Base-by-base conservation (phyloP, 768 basidiomycete species). In the Termitomyces sp. region DNA sequence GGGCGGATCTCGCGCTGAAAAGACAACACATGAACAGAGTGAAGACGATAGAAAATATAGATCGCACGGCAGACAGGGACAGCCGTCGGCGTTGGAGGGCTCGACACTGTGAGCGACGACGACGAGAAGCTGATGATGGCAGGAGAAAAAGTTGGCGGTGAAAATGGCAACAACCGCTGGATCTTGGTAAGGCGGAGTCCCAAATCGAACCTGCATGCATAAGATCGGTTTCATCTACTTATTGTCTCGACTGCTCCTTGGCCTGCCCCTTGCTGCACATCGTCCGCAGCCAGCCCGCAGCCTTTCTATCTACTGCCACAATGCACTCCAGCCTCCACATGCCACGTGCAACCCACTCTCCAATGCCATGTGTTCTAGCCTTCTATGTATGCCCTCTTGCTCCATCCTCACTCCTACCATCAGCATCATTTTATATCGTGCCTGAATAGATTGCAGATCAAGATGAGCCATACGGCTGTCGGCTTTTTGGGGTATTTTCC, bases 1-100 rank as follows among this genome's bases (percentile, higher is more conserved):
- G 76, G 73, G 72, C 80, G 81, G 83, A 85, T 81, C 79, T 80
- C 61, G 68, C 45, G 56, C 57, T 59, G 61, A 48, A 64, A 54
- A 57, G 53, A 59, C 60, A 62, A 56, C 44, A 64, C 57, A 64
- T 62, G 53, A 66, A 63, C 59, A 60, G 56, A 53, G 42, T 42
- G 50, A 46, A 54, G 30, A 52, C 28, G 42, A 53, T n/a, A 59
- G 33, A 44, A 44, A 53, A 33, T 40, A 55, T 14, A 51, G 53
- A 54, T 64, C 55, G 26, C 47, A 64, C 62, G 43, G 46, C 26
- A 7, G 31, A 15, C 30, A 30, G 37, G n/a, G 56, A 35, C 12
- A 19, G 51, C 28, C 50, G 51, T 55, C 55, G 53, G 51, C 53
- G 53, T 56, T 54, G 33, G 23, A 60, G 58, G 14, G 43, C 26